Percentiles rank a stretch among this genome's conserved stretches.
phyloP scores from a whole-genome alignment of 2,329 filamentous ascomycete genomes.

The Penicillium brasilianum region DNA sequence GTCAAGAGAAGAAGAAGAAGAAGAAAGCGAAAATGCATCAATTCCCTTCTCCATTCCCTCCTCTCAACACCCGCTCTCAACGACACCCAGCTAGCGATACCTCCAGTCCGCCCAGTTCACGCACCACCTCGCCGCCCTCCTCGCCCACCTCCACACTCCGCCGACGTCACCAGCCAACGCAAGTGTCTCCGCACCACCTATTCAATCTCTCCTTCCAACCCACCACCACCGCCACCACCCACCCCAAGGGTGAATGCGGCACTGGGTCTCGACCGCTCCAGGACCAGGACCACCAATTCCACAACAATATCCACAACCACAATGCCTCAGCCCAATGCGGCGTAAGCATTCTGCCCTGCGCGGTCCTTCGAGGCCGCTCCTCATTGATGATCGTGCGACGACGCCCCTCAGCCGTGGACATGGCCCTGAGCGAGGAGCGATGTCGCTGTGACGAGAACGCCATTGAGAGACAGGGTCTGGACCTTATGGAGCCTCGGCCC shows the following conservation, averaged over 20 bases:
- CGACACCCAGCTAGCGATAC: constrained; percentile 25
- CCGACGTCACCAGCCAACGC: constrained; percentile 9
- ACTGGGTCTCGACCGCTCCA: background rate
- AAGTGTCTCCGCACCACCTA: constrained; percentile 23
- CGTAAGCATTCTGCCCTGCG: constrained; percentile 34
- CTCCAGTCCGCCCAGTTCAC: constrained; percentile 31
- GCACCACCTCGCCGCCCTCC: constrained; percentile 35
- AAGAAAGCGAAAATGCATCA: constrained; percentile 27
- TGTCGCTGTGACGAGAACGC: constrained; percentile 45
- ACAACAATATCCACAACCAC: background rate
- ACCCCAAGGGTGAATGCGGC: constrained; percentile 36
- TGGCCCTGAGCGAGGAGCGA: constrained; percentile 51
- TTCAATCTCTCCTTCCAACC: constrained; percentile 32
- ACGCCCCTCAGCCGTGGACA: constrained; percentile 50
- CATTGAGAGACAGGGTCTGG: constrained; percentile 48
- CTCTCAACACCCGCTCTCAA: constrained; percentile 21
- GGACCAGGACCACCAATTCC: background rate
- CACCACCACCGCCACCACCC: constrained; percentile 22
- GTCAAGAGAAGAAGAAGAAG: background rate
- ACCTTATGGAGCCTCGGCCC: constrained; percentile 52
- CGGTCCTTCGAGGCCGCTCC: constrained; percentile 37
- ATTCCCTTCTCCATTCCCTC: constrained; percentile 33
- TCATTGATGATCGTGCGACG: constrained; percentile 44
- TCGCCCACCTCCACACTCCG: constrained; percentile 24
- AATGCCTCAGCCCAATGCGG: background rate